Evolutionary conservation across 2,329 filamentous ascomycete genomes (phyloP), one percentile per base, ranked within the genome.

Genomic region (Didymella pinodella): DNA sequence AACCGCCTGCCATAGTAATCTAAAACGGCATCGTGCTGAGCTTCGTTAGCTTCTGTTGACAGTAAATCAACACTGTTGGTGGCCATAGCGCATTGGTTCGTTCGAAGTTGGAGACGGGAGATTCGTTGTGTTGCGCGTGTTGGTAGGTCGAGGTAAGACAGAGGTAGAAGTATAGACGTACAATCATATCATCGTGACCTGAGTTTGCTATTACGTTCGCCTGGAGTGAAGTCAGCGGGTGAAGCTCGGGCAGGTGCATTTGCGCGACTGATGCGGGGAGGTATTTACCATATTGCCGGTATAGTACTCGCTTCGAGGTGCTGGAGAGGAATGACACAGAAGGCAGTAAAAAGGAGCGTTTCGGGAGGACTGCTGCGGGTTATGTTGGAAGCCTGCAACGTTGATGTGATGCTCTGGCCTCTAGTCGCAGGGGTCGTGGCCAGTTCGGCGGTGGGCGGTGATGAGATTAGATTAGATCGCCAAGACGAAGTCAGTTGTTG

Each of bases 131-230:
- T n/a, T 16, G 31, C 11, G 48, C 43, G 38, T 10, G 14, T 26
- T 10, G 41, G 1, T 8, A 25, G 14, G 11, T 41, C 46, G 56
- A 32, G 40, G 59, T 51, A 28, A 18, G 20, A 7, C 48, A 22
- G 32, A 44, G 36, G 34, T 47, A 54, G 22, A 56, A 32, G 14
- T 25, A 55, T 51, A 32, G 68, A 87, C 91, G 75, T 93, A 98
- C 94, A 86, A 99, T 97, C 94, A 98, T 98, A 79, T 97, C 94
- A 90, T 98, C 94, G 83, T 99, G 95, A 75, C 90, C 90, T 63
- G 90, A 90, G 79, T 92, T 93, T 66, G 90, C 86, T 80, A 93
- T 93, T 72, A 92, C 88, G 83, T 93, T 90, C 59, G 90, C 85
- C 88, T 90, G 62, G 51, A 66, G 66, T 63, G 63, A 58, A 65